These are phyloP conservation scores for Cladosporium sp. DNA, from an alignment of 2,329 filamentous ascomycete genomes.

Conservation along the genomic window DNA sequence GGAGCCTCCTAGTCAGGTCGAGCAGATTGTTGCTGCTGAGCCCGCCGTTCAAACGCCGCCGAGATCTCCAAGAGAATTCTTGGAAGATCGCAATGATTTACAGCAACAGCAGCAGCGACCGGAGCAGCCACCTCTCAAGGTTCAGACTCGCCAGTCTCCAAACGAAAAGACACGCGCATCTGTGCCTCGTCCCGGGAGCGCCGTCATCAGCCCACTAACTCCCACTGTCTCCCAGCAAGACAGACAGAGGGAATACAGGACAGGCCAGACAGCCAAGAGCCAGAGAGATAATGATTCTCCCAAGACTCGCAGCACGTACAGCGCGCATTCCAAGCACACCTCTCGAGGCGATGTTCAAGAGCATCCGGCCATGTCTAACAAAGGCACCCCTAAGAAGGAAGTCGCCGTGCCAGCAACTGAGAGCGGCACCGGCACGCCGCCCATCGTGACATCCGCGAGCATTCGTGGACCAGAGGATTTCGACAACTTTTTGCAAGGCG, in stretches of 20 bases:
- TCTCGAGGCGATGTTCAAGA: constrained; percentile 19
- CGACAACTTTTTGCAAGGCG: constrained; percentile 43
- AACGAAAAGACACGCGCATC: constrained; percentile 3
- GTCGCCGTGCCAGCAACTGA: not conserved
- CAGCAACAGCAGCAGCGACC: not conserved
- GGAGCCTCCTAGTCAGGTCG: not conserved
- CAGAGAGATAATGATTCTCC: not conserved
- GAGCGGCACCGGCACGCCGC: constrained; percentile 7
- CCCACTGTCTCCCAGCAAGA: not conserved
- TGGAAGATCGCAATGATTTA: not conserved
- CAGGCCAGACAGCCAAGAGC: not conserved
- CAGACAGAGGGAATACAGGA: not conserved
- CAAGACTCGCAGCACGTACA: not conserved
- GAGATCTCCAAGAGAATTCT: not conserved
- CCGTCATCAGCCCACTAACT: not conserved
- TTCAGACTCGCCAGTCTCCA: constrained; percentile 1
- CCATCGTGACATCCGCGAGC: constrained; percentile 28
- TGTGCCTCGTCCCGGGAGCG: not conserved
- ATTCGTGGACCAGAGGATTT: constrained; percentile 40
- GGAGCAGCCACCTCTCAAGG: not conserved
- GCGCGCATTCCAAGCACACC: not conserved
- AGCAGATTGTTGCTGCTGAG: not conserved
- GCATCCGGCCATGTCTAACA: constrained; percentile 25
- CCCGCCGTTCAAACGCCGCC: not conserved
- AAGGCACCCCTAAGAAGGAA: constrained; percentile 20